phyloP scores from a whole-genome alignment of 2,329 filamentous ascomycete genomes.

The Fusarium siculi region DNA sequence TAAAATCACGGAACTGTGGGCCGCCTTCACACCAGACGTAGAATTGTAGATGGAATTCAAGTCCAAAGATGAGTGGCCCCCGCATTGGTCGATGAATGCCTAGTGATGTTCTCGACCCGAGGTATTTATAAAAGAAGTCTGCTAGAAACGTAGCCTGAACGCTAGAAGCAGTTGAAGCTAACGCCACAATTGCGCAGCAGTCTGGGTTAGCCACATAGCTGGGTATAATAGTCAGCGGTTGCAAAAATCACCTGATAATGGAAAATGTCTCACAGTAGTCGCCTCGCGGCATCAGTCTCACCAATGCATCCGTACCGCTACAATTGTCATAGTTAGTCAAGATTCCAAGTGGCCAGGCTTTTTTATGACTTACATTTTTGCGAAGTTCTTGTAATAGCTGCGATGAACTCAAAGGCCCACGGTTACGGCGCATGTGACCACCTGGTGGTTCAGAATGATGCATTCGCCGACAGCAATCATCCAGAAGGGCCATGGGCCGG shows the following conservation, averaged over 20 bases:
- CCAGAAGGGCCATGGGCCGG: neutral
- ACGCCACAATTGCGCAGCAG: neutral
- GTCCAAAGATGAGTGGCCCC: neutral
- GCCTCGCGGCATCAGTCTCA: neutral
- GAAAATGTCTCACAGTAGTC: neutral
- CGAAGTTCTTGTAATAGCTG: neutral
- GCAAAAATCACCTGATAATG: accelerated
- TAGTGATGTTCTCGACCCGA: neutral
- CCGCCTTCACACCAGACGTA: slow-evolving; percentile 5
- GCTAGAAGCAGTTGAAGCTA: neutral
- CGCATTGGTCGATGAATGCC: neutral
- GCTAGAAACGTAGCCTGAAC: neutral
- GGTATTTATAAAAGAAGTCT: slow-evolving; percentile 9
- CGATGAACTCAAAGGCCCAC: neutral
- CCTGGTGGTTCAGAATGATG: neutral
- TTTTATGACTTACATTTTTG: neutral
- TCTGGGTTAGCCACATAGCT: slow-evolving; percentile 8
- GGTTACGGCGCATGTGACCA: neutral
- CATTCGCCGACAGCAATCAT: neutral
- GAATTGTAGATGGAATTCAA: slow-evolving; percentile 1
- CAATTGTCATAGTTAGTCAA: accelerated
- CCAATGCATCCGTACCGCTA: neutral
- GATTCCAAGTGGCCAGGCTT: accelerated
- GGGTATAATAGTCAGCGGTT: neutral
- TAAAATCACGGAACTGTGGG: neutral